A percentile compares a stretch with the other conserved stretches of the same genome.
These are phyloP conservation scores for Pluteus cervinus DNA, from an alignment of 768 basidiomycete species.

Conservation along the genomic window DNA sequence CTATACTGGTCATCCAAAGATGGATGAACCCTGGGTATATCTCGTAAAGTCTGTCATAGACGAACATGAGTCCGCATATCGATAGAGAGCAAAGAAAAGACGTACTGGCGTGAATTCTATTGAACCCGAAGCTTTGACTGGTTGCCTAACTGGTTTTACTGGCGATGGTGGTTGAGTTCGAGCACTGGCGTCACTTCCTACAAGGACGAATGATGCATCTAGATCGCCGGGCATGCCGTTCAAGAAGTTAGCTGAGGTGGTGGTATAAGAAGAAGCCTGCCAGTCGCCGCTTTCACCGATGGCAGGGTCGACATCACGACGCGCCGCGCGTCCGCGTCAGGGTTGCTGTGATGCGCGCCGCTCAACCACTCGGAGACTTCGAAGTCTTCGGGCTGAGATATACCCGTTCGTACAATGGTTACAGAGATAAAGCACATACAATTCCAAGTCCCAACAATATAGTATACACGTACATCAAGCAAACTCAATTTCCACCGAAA, in stretches of 20 bases:
- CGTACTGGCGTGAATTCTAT: not conserved
- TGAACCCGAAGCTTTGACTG: slow-evolving; percentile 1
- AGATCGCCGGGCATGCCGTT: slow-evolving; percentile 27
- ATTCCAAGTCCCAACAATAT: too few relatives aligned
- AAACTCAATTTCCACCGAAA: too few relatives aligned
- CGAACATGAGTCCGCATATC: slow-evolving; percentile 4
- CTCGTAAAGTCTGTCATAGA: not conserved
- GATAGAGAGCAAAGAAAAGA: not conserved
- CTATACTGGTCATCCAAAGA: slow-evolving; percentile 36
- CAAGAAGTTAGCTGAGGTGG: slow-evolving; percentile 9
- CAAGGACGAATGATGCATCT: slow-evolving; percentile 44
- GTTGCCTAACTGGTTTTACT: slow-evolving; percentile 1
- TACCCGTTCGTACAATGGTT: too few relatives aligned
- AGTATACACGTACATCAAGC: too few relatives aligned
- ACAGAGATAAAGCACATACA: too few relatives aligned
- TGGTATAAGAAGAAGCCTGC: slow-evolving; percentile 3
- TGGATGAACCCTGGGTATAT: slow-evolving; percentile 32
- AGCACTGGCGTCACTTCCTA: slow-evolving; percentile 21
- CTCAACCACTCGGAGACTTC: too few relatives aligned
- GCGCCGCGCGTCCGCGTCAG: too few relatives aligned
- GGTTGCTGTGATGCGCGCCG: too few relatives aligned
- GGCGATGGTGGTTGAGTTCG: not conserved
- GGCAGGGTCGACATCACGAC: too few relatives aligned
- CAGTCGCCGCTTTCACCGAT: slow-evolving; percentile 14
- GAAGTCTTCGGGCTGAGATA: too few relatives aligned